Percentiles rank a stretch among this genome's conserved stretches.
Conservation (phyloP, 2,329 filamentous ascomycete genomes). For the Ilyonectria mors-panacis region DNA sequence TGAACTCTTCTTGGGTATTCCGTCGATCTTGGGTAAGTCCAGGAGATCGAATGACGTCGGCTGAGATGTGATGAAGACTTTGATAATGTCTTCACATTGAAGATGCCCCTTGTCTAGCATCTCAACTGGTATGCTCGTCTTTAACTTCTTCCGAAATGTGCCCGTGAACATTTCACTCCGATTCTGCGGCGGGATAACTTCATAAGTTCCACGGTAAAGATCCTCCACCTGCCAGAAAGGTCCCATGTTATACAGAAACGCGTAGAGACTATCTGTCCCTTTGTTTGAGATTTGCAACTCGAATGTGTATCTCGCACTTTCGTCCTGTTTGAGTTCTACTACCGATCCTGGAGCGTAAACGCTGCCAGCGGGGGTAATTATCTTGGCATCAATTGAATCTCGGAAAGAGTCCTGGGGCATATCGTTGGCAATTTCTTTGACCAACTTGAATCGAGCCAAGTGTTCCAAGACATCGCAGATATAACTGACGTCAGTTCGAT, state of each 20-base stretch:
- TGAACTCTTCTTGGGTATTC: no score
- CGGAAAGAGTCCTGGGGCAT: neutral
- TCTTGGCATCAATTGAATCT: neutral
- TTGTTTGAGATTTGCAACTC: constrained; percentile 4
- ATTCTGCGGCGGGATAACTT: neutral
- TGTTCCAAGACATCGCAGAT: constrained; percentile 10
- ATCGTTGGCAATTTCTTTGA: neutral
- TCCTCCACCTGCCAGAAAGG: constrained; percentile 22
- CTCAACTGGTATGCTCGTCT: constrained; percentile 6
- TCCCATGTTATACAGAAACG: constrained; percentile 15
- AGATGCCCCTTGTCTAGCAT: neutral
- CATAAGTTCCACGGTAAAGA: neutral
- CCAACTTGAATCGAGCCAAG: constrained; percentile 20
- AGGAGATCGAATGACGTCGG: constrained; percentile 33
- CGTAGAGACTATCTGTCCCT: neutral
- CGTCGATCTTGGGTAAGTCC: constrained; percentile 24
- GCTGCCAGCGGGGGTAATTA: neutral
- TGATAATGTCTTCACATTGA: constrained; percentile 27
- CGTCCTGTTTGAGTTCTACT: constrained; percentile 2
- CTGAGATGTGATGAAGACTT: constrained; percentile 32
- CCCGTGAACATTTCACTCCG: neutral
- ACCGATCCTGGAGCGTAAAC: neutral
- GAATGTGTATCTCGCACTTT: neutral
- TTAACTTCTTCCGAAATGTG: constrained; percentile 9
- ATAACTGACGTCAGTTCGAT: neutral